phyloP scores from a whole-genome alignment of 192 early-diverging fungal genomes.

The Coemansia sp. region DNA sequence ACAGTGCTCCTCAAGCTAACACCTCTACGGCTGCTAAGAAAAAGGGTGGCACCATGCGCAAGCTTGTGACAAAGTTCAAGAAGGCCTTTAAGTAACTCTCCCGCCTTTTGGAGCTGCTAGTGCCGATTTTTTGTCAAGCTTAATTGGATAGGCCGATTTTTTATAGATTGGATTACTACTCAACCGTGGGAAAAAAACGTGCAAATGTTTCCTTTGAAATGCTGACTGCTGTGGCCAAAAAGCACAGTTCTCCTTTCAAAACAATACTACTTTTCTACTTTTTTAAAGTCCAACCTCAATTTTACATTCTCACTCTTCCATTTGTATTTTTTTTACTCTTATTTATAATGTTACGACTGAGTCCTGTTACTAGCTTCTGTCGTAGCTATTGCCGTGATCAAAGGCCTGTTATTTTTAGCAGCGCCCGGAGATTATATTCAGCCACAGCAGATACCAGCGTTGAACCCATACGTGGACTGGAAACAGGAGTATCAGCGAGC shows the following conservation, averaged over 20 bases:
- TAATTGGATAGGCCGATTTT: no score
- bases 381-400: background rate
- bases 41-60: background rate
- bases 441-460: constrained; percentile 31
- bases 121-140: no score
- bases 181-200: no score
- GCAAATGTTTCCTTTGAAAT: no score
- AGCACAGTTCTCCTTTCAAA: no score
- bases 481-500: constrained; percentile 78
- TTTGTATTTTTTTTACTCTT: constrained; percentile 6
- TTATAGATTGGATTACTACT: no score
- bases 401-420: no score
- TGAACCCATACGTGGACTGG: constrained; percentile 77
- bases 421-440: constrained; percentile 26
- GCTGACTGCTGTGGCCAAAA: no score
- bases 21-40: background rate
- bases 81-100: constrained; percentile 9
- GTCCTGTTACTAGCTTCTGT: background rate
- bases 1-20: background rate
- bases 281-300: no score
- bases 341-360: background rate
- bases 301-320: constrained; percentile 5
- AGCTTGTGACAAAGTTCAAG: constrained; percentile 10
- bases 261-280: no score
- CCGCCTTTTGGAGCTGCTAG: background rate